These are phyloP conservation scores for Fusarium praegraminearum DNA, from an alignment of 2,329 filamentous ascomycete genomes.

Conservation along the genomic window DNA sequence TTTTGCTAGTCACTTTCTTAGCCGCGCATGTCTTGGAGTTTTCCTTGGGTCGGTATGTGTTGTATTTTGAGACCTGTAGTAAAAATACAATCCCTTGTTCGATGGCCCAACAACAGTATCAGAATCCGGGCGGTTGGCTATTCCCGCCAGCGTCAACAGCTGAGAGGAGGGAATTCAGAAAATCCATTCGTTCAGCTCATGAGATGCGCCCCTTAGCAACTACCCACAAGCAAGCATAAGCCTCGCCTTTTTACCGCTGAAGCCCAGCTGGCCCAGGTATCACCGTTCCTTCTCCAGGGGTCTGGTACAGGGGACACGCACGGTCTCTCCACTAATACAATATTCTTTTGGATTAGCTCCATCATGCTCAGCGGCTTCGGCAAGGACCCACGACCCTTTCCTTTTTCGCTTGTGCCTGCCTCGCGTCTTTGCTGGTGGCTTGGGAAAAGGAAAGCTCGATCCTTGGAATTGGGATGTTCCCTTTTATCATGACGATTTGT, in stretches of 20 bases:
- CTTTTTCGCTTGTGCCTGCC: slow-evolving; percentile 6
- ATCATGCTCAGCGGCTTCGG: slow-evolving; percentile 10
- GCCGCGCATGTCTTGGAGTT: slow-evolving; percentile 11
- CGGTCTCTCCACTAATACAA: slow-evolving; percentile 16
- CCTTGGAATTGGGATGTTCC: slow-evolving; percentile 45
- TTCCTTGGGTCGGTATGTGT: not conserved
- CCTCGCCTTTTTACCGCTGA: slow-evolving; percentile 29
- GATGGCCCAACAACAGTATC: slow-evolving; percentile 15
- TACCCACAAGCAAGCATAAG: slow-evolving; percentile 11
- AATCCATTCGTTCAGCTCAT: slow-evolving; percentile 27
- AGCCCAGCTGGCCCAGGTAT: slow-evolving; percentile 12
- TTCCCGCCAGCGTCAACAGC: slow-evolving; percentile 15
- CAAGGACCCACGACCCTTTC: slow-evolving; percentile 25
- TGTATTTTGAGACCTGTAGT: not conserved
- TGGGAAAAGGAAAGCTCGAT: slow-evolving; percentile 13
- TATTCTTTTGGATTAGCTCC: not conserved
- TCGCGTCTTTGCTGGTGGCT: not conserved
- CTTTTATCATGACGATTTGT: slow-evolving; percentile 38
- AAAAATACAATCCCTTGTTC: not conserved
- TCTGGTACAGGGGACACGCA: slow-evolving; percentile 13
- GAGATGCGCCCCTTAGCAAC: not conserved
- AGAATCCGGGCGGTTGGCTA: slow-evolving; percentile 34
- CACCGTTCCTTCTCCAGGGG: slow-evolving; percentile 7
- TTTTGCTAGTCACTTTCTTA: not conserved
- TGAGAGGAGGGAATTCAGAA: not conserved